Percentiles rank a stretch among this genome's conserved stretches.
Conservation (phyloP, 306 rosid species). For the Cucurbita maxima region DNA sequence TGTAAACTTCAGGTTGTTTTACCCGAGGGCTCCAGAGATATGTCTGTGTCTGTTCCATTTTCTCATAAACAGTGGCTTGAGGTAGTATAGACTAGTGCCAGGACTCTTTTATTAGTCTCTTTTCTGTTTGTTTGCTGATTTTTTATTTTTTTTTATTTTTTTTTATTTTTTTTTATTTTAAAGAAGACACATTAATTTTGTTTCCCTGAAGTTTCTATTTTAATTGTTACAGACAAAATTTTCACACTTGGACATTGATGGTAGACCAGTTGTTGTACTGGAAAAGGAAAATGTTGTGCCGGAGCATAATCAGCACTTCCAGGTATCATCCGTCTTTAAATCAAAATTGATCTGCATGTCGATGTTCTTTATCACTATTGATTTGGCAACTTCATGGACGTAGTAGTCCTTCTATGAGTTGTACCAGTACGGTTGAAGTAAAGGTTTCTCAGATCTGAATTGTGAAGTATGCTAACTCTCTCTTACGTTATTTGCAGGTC, state of each 20-base stretch:
- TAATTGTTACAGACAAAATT: slow-evolving; percentile 60
- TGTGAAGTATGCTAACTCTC: neutral
- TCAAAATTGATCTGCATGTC: neutral
- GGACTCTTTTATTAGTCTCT: slow-evolving; percentile 4
- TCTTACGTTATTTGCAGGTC: slow-evolving; percentile 44
- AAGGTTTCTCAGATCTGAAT: neutral
- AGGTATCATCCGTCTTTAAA: slow-evolving; percentile 33
- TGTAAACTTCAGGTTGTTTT: slow-evolving; percentile 74
- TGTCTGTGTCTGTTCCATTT: slow-evolving; percentile 63
- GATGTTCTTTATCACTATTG: neutral
- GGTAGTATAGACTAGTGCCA: slow-evolving; percentile 29
- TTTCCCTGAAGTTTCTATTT: neutral
- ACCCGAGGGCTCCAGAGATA: slow-evolving; percentile 80
- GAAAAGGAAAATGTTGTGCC: slow-evolving; percentile 82
- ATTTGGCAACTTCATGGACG: neutral
- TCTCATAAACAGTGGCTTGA: slow-evolving; percentile 57
- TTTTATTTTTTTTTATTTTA: neutral
- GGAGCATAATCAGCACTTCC: slow-evolving; percentile 82
- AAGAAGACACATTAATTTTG: neutral
- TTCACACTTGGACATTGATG: slow-evolving; percentile 86
- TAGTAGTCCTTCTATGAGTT: neutral
- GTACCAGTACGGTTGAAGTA: neutral
- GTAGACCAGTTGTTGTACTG: slow-evolving; percentile 85
- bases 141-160: neutral
- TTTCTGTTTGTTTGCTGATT: neutral